A percentile compares a stretch with the other conserved stretches of the same genome.
Conservation (phyloP, 257 asterid species). For the Gentiana macrophylla region DNA sequence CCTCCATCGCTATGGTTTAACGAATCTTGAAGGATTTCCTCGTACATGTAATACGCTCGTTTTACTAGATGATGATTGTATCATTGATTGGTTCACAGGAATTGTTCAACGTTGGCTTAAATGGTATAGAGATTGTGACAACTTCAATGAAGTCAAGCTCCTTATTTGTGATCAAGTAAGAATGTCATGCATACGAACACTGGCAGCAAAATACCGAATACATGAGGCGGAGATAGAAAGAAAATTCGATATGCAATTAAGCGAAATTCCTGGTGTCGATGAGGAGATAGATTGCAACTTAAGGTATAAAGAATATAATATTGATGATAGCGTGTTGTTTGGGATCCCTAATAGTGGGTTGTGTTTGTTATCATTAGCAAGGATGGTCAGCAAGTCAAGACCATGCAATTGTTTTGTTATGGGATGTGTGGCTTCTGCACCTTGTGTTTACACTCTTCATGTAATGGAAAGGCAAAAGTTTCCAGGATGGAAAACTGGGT, state of each 20-base stretch:
- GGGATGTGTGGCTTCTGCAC: conserved; percentile 53
- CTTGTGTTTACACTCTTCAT: conserved; percentile 59
- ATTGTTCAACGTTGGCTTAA: conserved; percentile 62
- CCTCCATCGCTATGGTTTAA: conserved; percentile 69
- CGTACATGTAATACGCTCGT: conserved; percentile 51
- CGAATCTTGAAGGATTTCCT: conserved; percentile 48
- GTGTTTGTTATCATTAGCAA: conserved; percentile 59
- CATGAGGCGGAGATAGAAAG: conserved; percentile 65
- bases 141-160: conserved; percentile 52
- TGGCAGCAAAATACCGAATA: conserved; percentile 42
- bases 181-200: conserved; percentile 47
- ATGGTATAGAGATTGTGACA: conserved; percentile 64
- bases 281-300: conserved; percentile 54
- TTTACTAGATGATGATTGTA: conserved; percentile 57
- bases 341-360: conserved; percentile 57
- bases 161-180: conserved; percentile 55
- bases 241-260: conserved; percentile 48
- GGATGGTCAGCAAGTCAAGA: conserved; percentile 56
- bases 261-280: conserved; percentile 50
- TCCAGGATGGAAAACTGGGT: conserved; percentile 95
- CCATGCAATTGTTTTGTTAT: conserved; percentile 73
- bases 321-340: conserved; percentile 39
- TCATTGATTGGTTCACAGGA: conserved; percentile 80
- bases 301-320: conserved; percentile 18
- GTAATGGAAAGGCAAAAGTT: conserved; percentile 88